Evolutionary conservation across 2,329 filamentous ascomycete genomes (phyloP).

Genomic region (Celoporthe dispersa): DNA sequence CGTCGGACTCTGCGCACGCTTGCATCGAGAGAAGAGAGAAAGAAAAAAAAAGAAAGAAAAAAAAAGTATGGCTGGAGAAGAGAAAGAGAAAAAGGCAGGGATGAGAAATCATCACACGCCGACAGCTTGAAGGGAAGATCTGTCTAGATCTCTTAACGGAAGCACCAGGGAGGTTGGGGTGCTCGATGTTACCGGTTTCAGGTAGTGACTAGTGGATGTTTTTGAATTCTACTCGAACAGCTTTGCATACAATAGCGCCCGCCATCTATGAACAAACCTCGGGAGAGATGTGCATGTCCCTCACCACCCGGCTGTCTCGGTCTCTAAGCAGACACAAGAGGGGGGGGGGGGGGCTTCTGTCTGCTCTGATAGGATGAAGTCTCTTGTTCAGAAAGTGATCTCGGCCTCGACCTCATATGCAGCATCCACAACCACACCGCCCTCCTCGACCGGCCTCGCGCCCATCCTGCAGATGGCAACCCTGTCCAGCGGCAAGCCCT

Average conservation of each 20-base stretch:
- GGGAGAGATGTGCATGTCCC: background rate
- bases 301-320: background rate
- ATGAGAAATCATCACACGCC: background rate
- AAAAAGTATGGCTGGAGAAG: background rate
- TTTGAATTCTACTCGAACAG: conserved; percentile 12
- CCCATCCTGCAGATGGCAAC: conserved; percentile 89
- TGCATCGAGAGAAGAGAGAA: background rate
- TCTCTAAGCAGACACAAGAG: background rate
- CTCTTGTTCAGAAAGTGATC: conserved; percentile 42
- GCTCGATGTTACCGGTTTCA: background rate
- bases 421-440: conserved; percentile 53
- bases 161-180: background rate
- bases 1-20: background rate
- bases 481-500: conserved; percentile 67
- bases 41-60: too few relatives aligned
- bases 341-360: too few relatives aligned
- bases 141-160: background rate
- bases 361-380: background rate
- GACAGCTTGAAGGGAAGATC: background rate
- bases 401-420: conserved; percentile 60
- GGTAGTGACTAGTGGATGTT: conserved; percentile 2
- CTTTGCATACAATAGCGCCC: background rate
- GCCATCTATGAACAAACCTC: background rate
- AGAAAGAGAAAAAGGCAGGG: background rate
- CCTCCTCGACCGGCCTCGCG: conserved; percentile 65